Evolutionary conservation across 768 basidiomycete species (phyloP).

Genomic region (Agrocybe praecox): DNA sequence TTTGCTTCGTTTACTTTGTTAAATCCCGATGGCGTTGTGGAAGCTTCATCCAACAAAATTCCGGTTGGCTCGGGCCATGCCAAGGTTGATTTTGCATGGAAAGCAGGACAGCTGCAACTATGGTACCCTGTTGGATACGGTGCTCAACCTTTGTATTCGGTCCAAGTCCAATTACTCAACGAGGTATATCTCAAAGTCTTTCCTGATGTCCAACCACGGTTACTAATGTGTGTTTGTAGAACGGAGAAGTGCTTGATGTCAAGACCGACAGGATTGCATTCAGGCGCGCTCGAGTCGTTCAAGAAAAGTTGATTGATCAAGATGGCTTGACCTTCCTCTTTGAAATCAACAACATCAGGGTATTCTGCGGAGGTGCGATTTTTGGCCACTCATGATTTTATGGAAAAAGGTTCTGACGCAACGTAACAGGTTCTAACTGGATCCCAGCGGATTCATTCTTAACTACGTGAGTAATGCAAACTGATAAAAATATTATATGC

Average conservation of each 20-base stretch:
- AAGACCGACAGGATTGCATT: conserved; percentile 70
- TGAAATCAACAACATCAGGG: conserved; percentile 84
- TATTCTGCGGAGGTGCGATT: conserved; percentile 79
- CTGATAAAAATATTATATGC: neutral
- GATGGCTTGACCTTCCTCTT: conserved; percentile 87
- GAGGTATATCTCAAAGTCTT: conserved; percentile 34
- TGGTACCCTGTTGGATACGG: conserved; percentile 93
- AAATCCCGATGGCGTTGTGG: conserved; percentile 47
- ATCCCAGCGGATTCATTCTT: conserved; percentile 93
- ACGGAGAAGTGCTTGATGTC: conserved; percentile 54
- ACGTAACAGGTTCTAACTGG: conserved; percentile 76
- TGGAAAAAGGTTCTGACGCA: conserved; percentile 41
- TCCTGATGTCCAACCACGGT: too few relatives aligned
- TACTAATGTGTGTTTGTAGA: conserved; percentile 28
- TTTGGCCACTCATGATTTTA: neutral
- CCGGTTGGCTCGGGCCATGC: conserved; percentile 36
- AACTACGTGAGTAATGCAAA: conserved; percentile 57
- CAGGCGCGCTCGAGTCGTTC: conserved; percentile 75
- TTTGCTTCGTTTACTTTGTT: conserved; percentile 52
- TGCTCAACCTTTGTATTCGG: conserved; percentile 73
- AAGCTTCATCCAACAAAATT: conserved; percentile 39
- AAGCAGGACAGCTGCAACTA: conserved; percentile 60
- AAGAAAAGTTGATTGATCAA: conserved; percentile 78
- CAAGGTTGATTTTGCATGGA: conserved; percentile 49
- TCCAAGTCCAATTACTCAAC: conserved; percentile 57